Percentiles rank a stretch among this genome's conserved stretches.
phyloP scores from a whole-genome alignment of 208 protist genomes.

The Leishmania aethiopica region DNA sequence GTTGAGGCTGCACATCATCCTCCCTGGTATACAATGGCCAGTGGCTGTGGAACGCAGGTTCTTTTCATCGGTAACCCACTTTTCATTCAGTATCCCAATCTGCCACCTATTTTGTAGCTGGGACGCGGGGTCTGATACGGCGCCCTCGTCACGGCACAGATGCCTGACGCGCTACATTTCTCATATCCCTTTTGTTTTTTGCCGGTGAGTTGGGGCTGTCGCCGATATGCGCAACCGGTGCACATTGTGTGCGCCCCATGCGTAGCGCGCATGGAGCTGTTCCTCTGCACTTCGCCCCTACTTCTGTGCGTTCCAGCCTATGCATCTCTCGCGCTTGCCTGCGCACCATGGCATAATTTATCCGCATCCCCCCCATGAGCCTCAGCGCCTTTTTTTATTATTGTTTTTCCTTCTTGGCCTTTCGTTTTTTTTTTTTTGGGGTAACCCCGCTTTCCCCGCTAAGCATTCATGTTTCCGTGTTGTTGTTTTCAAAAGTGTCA shows the following conservation, averaged over 20 bases:
- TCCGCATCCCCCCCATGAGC: neutral
- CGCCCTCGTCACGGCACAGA: neutral
- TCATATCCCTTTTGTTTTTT: neutral
- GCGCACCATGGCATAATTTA: neutral
- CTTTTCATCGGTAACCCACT: neutral
- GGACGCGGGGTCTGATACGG: neutral
- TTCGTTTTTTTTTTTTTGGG: neutral
- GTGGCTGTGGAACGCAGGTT: neutral
- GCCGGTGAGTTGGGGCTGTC: neutral
- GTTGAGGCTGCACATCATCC: neutral
- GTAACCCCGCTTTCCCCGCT: neutral
- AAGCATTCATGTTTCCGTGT: neutral
- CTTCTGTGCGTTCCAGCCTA: neutral
- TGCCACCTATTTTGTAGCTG: neutral
- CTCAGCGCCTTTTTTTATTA: neutral
- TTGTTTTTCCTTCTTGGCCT: neutral
- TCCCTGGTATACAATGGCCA: constrained; percentile 3
- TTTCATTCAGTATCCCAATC: neutral
- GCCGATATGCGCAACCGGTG: neutral
- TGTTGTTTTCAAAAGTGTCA: no score
- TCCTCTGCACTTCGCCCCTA: neutral
- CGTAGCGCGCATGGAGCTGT: neutral
- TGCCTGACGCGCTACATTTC: neutral
- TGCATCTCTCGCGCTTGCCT: neutral
- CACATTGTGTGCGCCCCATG: neutral